Evolutionary conservation across 163 green algal species (phyloP).

Genomic region (Coccomyxa subellipsoidea): DNA sequence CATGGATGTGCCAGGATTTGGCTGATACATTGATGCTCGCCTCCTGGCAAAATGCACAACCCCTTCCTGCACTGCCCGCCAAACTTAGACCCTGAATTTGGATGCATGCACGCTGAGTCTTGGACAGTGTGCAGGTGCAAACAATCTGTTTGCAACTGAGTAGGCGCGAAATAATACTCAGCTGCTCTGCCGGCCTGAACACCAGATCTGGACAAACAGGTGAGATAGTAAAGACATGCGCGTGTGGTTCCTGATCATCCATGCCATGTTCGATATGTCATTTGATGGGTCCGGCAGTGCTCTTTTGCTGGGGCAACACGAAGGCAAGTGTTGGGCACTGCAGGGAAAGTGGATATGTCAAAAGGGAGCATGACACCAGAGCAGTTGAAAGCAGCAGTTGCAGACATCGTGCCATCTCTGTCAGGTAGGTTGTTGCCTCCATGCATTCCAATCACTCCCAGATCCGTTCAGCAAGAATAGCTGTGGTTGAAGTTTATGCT

Average conservation of each 20-base stretch:
- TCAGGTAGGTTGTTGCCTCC: constrained; percentile 3
- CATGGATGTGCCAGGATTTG: too few relatives aligned
- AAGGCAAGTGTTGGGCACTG: too few relatives aligned
- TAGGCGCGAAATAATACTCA: background rate
- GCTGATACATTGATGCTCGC: too few relatives aligned
- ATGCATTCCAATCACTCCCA: background rate
- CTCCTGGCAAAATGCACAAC: too few relatives aligned
- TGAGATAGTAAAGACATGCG: too few relatives aligned
- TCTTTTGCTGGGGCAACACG: too few relatives aligned
- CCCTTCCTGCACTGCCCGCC: too few relatives aligned
- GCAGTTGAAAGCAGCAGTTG: background rate
- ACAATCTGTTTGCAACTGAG: background rate
- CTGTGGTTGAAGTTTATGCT: background rate
- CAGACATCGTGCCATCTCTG: constrained; percentile 22
- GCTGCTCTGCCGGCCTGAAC: background rate
- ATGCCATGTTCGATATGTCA: too few relatives aligned
- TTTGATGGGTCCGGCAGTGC: too few relatives aligned
- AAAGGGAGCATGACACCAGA: constrained; percentile 9
- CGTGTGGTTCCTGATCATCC: too few relatives aligned
- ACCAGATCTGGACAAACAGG: background rate
- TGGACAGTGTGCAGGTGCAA: background rate
- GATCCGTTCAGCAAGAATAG: background rate
- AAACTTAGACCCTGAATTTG: background rate
- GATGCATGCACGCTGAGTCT: background rate
- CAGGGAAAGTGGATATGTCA: background rate